phyloP scores from a whole-genome alignment of 352 stramenopile species.

The Phytophthora agathidicida region DNA sequence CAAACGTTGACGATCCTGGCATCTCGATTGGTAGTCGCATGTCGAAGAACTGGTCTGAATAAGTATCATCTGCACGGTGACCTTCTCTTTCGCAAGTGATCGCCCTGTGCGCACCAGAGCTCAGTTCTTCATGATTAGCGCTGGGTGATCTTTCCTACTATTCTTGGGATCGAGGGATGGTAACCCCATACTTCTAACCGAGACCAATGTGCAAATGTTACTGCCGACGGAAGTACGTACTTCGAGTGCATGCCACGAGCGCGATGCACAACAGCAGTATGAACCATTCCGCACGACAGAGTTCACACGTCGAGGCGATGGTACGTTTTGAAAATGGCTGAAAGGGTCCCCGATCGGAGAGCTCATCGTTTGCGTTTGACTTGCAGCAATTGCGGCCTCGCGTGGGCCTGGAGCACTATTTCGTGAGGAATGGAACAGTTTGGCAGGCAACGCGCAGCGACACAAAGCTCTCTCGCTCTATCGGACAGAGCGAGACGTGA shows the following conservation, averaged over 20 bases:
- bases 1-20: too few relatives aligned
- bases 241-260: conserved; percentile 39
- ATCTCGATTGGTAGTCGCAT: too few relatives aligned
- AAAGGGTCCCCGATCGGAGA: neutral
- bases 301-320: conserved; percentile 38
- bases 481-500: conserved; percentile 57
- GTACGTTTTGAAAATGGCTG: conserved; percentile 2
- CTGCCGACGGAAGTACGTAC: conserved; percentile 53
- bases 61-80: too few relatives aligned
- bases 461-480: conserved; percentile 26
- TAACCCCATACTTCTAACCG: too few relatives aligned
- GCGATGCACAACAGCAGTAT: conserved; percentile 53
- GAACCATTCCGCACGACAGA: conserved; percentile 51
- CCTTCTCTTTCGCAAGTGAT: too few relatives aligned
- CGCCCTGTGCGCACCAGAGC: too few relatives aligned
- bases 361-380: neutral
- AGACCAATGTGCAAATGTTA: conserved; percentile 47
- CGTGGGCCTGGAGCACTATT: conserved; percentile 49
- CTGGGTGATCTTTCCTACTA: too few relatives aligned
- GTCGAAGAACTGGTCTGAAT: too few relatives aligned
- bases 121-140: too few relatives aligned
- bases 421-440: conserved; percentile 49
- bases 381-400: conserved; percentile 18
- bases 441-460: conserved; percentile 35
- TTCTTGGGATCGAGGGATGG: too few relatives aligned